Base-by-base conservation (phyloP, 768 basidiomycete species). In the Russula vinacea region DNA sequence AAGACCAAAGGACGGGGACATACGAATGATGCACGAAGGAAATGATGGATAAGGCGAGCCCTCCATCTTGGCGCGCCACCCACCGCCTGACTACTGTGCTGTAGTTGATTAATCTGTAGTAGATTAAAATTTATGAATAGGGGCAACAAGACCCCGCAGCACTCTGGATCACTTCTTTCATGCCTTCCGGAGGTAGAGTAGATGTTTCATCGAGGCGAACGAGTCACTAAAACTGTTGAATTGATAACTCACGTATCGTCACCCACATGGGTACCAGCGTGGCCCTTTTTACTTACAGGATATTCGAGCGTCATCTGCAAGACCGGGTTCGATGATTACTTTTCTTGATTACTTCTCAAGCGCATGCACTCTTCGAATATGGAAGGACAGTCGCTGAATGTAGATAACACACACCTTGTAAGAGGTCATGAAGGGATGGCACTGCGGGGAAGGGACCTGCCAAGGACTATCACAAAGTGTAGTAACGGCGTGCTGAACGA, bases 401-500 rank as follows among this genome's bases (percentile, higher is more conserved):
- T 35, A 19, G 13, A 16, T 22, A 33, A 37, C 11, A 53, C 19
- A 24, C 47, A 42, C 26, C 39, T 22, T 29, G 33, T 50, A 44
- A 49, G 40, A 47, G 17, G 51, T 26, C 40, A 33, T 61, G 22
- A 51, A 44, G 22, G 39, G 54, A 49, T 22, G 22, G 22, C 16
- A n/a, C 9, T 22, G 32, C 13, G 4, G 29, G 16, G 24, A 5
- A 51, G 37, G 11, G 13, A 35, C 62, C 67, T 59, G 35, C 67
- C 62, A 66, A 70, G 16, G 57, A 62, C 42, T 65, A 67, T 70
- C 68, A 70, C 3, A 37, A 24, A 59, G 66, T 33, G 68, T 66
- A 37, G 65, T 60, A 40, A 40, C 33, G 17, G 60, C 24, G 45
- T 67, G 67, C 8, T 65, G 71, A 35, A 67, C 68, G 19, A 67